phyloP scores from a whole-genome alignment of 2,329 filamentous ascomycete genomes.

The Cladophialophora bantiana region DNA sequence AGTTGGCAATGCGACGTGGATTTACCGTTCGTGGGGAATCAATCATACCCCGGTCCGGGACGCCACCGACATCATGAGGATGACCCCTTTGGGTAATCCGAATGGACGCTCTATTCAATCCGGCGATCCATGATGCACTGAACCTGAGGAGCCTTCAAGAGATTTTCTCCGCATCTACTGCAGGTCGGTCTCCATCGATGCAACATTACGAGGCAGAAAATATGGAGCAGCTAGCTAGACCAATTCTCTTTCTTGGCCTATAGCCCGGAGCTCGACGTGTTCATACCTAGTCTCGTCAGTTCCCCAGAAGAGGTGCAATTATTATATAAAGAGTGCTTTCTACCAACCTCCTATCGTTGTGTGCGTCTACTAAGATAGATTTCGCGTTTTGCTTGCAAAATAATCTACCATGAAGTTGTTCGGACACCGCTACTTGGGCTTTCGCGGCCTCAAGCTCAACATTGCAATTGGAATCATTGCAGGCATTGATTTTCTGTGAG shows the following conservation, averaged over 20 bases:
- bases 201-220: slow-evolving; percentile 12
- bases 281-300: background rate
- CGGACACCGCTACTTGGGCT: slow-evolving; percentile 62
- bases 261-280: background rate
- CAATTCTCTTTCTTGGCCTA: background rate
- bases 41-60: background rate
- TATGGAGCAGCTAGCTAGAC: slow-evolving; percentile 1
- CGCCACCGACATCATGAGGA: slow-evolving; percentile 4
- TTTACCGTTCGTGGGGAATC: background rate
- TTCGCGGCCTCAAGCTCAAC: slow-evolving; percentile 70
- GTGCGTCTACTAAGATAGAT: background rate
- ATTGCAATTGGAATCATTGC: slow-evolving; percentile 74
- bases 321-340: background rate
- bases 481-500: slow-evolving; percentile 50
- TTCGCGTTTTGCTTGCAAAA: background rate
- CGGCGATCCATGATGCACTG: background rate
- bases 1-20: background rate
- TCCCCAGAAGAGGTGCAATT: background rate
- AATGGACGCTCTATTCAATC: background rate
- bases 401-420: slow-evolving; percentile 30
- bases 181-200: background rate
- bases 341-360: background rate
- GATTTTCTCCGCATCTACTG: slow-evolving; percentile 1
- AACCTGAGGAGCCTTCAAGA: background rate
- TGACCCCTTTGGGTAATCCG: slow-evolving; percentile 7